Evolutionary conservation across 495 filamentous ascomycete species (phyloP), one percentile per base, ranked within the genome.

Genomic region (Rusavskia elegans): DNA sequence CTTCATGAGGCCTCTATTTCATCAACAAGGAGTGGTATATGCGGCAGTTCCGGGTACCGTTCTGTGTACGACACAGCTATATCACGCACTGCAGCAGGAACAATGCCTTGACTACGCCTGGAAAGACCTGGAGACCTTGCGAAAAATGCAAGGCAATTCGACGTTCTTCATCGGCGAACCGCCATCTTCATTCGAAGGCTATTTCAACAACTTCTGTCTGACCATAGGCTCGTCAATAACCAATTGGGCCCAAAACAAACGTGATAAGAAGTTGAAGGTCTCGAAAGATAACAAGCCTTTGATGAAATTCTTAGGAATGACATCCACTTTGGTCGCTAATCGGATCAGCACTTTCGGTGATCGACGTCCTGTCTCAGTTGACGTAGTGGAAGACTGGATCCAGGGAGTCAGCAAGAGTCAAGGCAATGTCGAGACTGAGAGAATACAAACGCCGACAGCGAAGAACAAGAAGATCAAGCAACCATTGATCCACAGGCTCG

Each of bases 131-230:
- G 45, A 48, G 4, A 48, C 21, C 2, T 48, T 48, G 45, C 17
- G 45, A 17, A 48, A 30, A 17, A 48, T 48, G 45, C 45, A 48
- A 29, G 45, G 45, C 20, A 14, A 48, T 17, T 48, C 45, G 23
- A 48, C 45, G 6, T 48, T 48, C 45, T 48, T 48, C 9, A 30
- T 48, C 20, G 21, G 45, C 45, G 20, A 48, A 8, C 23, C 45
- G 11, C 45, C 45, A 29, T 48, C 45, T 23, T 48, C 45, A 0
- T 29, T 23, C 45, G 45, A 48, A 35, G 45, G 45, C 17, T 48
- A 48, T 17, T 48, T 48, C 45, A 48, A 48, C 23, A 48, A 48
- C 23, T 48, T 48, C 45, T 48, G 45, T 48, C 45, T 48, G 8
- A 48, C 45, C 2, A n/a, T 48, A 1, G 45, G 45, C 21, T 48